Percentiles rank a stretch among this genome's conserved stretches.
Evolutionary conservation across 2,329 filamentous ascomycete genomes (phyloP).

Genomic region (Saccharata proteae): DNA sequence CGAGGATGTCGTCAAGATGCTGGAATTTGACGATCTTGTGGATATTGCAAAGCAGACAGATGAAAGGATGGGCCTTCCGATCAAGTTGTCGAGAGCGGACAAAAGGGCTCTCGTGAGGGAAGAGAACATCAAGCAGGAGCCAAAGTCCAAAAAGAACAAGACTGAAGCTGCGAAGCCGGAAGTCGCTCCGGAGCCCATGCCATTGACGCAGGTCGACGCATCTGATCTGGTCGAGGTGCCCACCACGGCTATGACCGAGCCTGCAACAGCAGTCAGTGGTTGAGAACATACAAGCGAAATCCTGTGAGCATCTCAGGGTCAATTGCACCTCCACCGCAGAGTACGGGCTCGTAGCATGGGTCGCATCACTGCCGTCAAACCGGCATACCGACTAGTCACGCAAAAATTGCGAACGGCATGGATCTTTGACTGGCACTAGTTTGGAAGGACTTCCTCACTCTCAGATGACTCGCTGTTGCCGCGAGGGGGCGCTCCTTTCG

Average conservation of each 20-base stretch:
- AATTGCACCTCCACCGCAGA: not conserved
- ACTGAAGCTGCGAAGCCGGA: not conserved
- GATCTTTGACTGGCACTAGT: no score
- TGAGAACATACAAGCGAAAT: not conserved
- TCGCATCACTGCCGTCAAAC: not conserved
- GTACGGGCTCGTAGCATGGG: not conserved
- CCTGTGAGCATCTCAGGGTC: not conserved
- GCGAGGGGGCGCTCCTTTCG: no score
- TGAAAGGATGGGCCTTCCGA: conserved; percentile 36
- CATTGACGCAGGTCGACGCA: not conserved
- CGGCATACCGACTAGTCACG: no score
- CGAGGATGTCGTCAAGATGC: conserved; percentile 49
- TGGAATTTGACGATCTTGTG: conserved; percentile 53
- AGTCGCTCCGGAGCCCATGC: no score
- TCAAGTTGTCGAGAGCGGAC: conserved; percentile 5
- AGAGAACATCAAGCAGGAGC: not conserved
- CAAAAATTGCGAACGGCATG: no score
- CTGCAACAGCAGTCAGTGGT: not conserved
- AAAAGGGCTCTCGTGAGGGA: conserved; percentile 6
- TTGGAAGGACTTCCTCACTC: no score
- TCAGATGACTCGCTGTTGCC: no score
- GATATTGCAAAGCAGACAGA: conserved; percentile 56
- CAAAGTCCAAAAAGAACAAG: conserved; percentile 2
- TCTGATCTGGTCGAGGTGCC: not conserved
- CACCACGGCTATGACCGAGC: not conserved